These are phyloP conservation scores for Saccharomyces pastorianus DNA, from an alignment of 1,139 yeast genomes.

Conservation along the genomic window DNA sequence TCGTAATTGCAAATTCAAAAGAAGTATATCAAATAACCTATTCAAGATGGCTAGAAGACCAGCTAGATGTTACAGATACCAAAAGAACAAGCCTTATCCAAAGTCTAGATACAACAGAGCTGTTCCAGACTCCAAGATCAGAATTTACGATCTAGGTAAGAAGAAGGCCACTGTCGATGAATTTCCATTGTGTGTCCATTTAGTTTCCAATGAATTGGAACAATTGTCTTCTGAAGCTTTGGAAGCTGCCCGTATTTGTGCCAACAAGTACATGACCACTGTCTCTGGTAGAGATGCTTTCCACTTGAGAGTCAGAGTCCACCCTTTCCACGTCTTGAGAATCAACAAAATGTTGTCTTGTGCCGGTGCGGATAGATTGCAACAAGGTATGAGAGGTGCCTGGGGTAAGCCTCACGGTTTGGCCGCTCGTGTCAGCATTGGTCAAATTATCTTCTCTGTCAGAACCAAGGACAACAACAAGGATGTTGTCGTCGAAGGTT, in stretches of 20 bases:
- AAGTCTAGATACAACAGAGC: slow-evolving; percentile 99
- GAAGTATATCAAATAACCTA: not conserved
- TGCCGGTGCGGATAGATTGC: slow-evolving; percentile 99
- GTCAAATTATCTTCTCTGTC: slow-evolving; percentile 96
- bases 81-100: slow-evolving; percentile 99
- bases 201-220: slow-evolving; percentile 98
- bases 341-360: slow-evolving; percentile 99
- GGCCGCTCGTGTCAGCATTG: slow-evolving; percentile 98
- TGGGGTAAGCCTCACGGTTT: slow-evolving; percentile 99
- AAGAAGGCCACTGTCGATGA: slow-evolving; percentile 99
- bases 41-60: slow-evolving; percentile 99
- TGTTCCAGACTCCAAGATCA: slow-evolving; percentile 99
- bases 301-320: slow-evolving; percentile 99
- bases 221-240: slow-evolving; percentile 99
- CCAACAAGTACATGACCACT: slow-evolving; percentile 98
- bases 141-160: slow-evolving; percentile 98
- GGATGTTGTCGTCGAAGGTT: slow-evolving; percentile 96
- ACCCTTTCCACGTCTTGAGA: slow-evolving; percentile 99
- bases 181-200: slow-evolving; percentile 98
- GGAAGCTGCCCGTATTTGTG: slow-evolving; percentile 99
- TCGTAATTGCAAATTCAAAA: not conserved
- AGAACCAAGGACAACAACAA: slow-evolving; percentile 98
- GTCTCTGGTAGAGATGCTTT: slow-evolving; percentile 97
- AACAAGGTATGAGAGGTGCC: slow-evolving; percentile 99
- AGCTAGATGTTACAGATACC: slow-evolving; percentile 99